These are phyloP conservation scores for Vachellia pachyceras DNA, from an alignment of 306 rosid species.

Conservation along the genomic window DNA sequence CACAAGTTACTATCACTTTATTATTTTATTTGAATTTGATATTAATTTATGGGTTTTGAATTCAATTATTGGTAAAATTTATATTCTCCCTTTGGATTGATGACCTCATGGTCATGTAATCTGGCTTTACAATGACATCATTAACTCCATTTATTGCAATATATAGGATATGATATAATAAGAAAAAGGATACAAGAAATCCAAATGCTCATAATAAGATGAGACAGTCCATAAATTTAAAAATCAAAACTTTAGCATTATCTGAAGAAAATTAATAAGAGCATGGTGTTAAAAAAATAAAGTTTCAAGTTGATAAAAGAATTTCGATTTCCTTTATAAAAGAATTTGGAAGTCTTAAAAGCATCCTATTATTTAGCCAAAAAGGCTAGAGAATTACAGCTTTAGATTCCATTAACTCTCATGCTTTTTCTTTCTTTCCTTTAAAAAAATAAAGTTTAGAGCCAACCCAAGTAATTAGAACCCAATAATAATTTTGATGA, in stretches of 20 bases:
- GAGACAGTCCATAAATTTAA: neutral
- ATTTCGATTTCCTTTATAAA: neutral
- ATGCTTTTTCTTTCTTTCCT: neutral
- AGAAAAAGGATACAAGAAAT: neutral
- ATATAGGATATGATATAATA: neutral
- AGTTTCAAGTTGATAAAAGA: neutral
- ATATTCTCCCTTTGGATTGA: neutral
- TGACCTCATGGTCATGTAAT: neutral
- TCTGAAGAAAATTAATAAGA: neutral
- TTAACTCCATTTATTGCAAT: neutral
- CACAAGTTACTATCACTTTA: neutral
- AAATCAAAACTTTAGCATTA: neutral
- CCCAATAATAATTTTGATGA: neutral
- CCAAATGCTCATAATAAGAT: neutral
- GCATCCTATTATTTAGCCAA: neutral
- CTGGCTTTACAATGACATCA: neutral
- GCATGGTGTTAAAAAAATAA: neutral
- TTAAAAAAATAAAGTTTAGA: neutral
- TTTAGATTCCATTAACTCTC: slow-evolving; percentile 2
- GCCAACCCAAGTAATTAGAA: neutral
- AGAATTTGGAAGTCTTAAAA: neutral
- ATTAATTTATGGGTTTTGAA: neutral
- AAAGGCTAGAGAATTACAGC: neutral
- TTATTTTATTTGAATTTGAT: neutral
- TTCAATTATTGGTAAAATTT: neutral